Evolutionary conservation across 2,329 filamentous ascomycete genomes (phyloP), one percentile per base, ranked within the genome.

Genomic region (Coleophoma eucalyptorum): DNA sequence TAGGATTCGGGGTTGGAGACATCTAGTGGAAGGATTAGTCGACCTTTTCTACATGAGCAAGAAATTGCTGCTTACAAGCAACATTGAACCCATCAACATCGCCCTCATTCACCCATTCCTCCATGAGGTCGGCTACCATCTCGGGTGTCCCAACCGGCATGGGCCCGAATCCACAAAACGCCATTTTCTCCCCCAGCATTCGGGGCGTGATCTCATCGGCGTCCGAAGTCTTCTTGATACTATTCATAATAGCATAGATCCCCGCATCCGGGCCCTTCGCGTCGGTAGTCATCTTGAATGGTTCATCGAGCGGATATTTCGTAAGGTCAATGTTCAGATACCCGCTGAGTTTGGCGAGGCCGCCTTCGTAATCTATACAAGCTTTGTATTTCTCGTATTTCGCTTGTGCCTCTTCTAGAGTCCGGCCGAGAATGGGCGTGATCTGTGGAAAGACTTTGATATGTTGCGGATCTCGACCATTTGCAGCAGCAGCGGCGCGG

Each of bases 31-130:
- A 38, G 13, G 12, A 6, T 4, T 38, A 4, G 13, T n/a, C 13
- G 16, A n/a, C n/a, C 16, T 5, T 38, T 45, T 15, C 6, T 40
- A 43, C 11, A 38, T 31, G 41, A 26, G 32, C 12, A 15, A n/a
- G 34, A 16, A 12, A 21, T 7, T 1, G n/a, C 21, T 32, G 12
- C 52, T 54, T 31, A 51, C 52, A 87, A 3, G 80, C 80, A 63
- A 89, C 77, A 61, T 90, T 90, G 68, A 90, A 90, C 0, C 86
- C 86, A 60, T 90, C 86, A 1, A 89, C 78, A 55, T 87, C 86
- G 0, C 83, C 84, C 62, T 88, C 84, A 4, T 72, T 61, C 0
- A 88, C 72, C 86, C 86, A 90, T 1, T 72, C 68, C 66, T 89
- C 83, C 52, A 90, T 73, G 35, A 78, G 75, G 61, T 90, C 85